These are phyloP conservation scores for Monilinia fructigena DNA, from an alignment of 2,329 filamentous ascomycete genomes.

Conservation along the genomic window DNA sequence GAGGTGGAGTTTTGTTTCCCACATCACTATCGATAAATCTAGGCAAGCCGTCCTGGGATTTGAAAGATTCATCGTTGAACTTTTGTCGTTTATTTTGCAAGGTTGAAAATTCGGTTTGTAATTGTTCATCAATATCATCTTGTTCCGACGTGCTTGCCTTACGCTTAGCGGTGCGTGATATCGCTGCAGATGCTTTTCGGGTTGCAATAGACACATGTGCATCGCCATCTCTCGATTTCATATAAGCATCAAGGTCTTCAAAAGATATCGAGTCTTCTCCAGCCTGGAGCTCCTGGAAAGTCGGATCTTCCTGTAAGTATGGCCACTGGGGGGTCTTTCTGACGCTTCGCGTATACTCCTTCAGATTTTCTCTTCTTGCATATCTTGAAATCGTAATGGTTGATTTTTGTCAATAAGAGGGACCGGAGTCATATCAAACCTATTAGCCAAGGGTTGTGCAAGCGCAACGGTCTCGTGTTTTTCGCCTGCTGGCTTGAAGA, in stretches of 20 bases:
- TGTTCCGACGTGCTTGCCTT: conserved; percentile 27
- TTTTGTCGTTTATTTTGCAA: conserved; percentile 34
- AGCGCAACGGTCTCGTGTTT: conserved; percentile 48
- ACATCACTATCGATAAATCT: conserved; percentile 24
- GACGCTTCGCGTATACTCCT: conserved; percentile 46
- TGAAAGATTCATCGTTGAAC: conserved; percentile 23
- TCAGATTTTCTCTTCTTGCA: conserved; percentile 45
- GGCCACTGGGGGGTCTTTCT: conserved; percentile 46
- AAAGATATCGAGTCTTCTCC: conserved; percentile 34
- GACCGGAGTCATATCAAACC: conserved; percentile 48
- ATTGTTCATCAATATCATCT: conserved; percentile 28
- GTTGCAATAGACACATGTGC: conserved; percentile 1
- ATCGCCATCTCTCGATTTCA: conserved; percentile 28
- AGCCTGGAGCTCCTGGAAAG: conserved; percentile 40
- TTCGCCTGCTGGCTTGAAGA: conserved; percentile 43
- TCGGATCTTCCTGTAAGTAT: conserved; percentile 46
- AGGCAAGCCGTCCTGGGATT: conserved; percentile 4
- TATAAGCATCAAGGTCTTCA: conserved; percentile 33
- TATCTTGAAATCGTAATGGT: conserved; percentile 48
- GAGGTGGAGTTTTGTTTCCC: conserved; percentile 28
- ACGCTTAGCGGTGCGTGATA: conserved; percentile 32
- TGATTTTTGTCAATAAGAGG: conserved; percentile 48
- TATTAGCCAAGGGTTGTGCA: conserved; percentile 46
- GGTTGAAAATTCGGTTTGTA: conserved; percentile 23
- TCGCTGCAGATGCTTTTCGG: conserved; percentile 8